Percentiles rank a stretch among this genome's conserved stretches.
These are phyloP conservation scores for Chrysosphaeria jannelii DNA, from an alignment of 2,329 filamentous ascomycete species.

Conservation along the genomic window DNA sequence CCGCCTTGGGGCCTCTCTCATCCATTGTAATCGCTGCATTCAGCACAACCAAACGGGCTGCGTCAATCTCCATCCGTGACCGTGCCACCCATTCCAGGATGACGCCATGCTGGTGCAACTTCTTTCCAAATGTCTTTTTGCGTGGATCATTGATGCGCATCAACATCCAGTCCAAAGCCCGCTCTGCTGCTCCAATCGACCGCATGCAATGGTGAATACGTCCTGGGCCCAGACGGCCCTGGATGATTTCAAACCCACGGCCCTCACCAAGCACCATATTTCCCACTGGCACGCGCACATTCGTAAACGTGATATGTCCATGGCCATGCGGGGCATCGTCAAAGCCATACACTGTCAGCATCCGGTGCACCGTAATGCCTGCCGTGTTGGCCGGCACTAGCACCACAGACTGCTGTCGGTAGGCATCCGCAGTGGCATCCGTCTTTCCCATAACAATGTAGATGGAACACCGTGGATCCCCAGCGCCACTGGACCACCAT, in stretches of 20 bases:
- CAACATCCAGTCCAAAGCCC: conserved; percentile 81
- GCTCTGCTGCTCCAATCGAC: conserved; percentile 68
- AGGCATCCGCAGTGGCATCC: conserved; percentile 38
- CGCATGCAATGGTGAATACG: conserved; percentile 98
- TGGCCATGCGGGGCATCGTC: conserved; percentile 97
- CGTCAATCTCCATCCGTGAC: conserved; percentile 79
- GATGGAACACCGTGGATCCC: conserved; percentile 70
- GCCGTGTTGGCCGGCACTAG: conserved; percentile 55
- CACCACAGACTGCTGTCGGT: conserved; percentile 80
- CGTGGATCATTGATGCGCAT: conserved; percentile 73
- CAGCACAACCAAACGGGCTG: conserved; percentile 64
- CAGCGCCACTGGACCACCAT: conserved; percentile 97
- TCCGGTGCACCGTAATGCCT: conserved; percentile 76
- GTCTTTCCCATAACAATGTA: conserved; percentile 96
- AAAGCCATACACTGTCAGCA: conserved; percentile 83
- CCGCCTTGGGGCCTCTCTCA: conserved; percentile 58
- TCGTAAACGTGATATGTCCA: conserved; percentile 66
- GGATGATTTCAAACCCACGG: conserved; percentile 91
- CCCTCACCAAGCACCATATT: conserved; percentile 84
- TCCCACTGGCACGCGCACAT: conserved; percentile 59
- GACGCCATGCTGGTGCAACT: conserved; percentile 65
- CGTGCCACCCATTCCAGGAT: conserved; percentile 87
- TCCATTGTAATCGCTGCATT: conserved; percentile 94
- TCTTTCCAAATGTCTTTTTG: conserved; percentile 79
- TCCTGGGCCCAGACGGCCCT: conserved; percentile 80